A percentile compares a stretch with the other conserved stretches of the same genome.
Conservation (phyloP, 2,329 filamentous ascomycete species). For the Diaporthe aspalathi region DNA sequence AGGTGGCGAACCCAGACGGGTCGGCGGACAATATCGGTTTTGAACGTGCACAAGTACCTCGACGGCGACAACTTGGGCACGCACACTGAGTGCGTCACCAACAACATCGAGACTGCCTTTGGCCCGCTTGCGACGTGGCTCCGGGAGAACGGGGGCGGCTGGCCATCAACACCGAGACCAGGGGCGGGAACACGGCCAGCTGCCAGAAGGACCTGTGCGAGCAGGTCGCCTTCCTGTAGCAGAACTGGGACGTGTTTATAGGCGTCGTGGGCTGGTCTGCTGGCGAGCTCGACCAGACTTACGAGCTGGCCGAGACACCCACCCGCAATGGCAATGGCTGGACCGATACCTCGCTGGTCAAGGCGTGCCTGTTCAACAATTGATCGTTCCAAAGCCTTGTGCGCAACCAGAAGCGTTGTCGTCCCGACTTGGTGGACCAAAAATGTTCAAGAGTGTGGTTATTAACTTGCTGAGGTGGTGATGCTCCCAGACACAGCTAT, state of each 20-base stretch:
- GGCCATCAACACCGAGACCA: slow-evolving; percentile 52
- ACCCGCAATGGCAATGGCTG: slow-evolving; percentile 42
- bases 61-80: slow-evolving; percentile 65
- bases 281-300: slow-evolving; percentile 45
- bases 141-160: slow-evolving; percentile 48
- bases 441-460: no score
- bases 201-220: slow-evolving; percentile 49
- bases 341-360: slow-evolving; percentile 41
- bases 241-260: slow-evolving; percentile 49
- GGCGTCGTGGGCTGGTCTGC: slow-evolving; percentile 47
- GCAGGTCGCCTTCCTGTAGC: slow-evolving; percentile 47
- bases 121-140: slow-evolving; percentile 50
- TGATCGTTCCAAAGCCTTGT: not conserved
- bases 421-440: no score
- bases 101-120: slow-evolving; percentile 53
- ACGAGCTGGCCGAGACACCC: slow-evolving; percentile 47
- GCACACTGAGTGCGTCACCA: slow-evolving; percentile 61
- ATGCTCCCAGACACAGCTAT: not conserved
- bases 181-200: slow-evolving; percentile 50
- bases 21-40: slow-evolving; percentile 63
- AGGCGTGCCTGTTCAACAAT: slow-evolving; percentile 40
- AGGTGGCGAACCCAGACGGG: slow-evolving; percentile 68
- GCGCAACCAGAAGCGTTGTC: not conserved
- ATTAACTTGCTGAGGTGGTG: not conserved
- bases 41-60: slow-evolving; percentile 72